phyloP scores from a whole-genome alignment of 805 yeast genomes.

The Lipomyces starkeyi region DNA sequence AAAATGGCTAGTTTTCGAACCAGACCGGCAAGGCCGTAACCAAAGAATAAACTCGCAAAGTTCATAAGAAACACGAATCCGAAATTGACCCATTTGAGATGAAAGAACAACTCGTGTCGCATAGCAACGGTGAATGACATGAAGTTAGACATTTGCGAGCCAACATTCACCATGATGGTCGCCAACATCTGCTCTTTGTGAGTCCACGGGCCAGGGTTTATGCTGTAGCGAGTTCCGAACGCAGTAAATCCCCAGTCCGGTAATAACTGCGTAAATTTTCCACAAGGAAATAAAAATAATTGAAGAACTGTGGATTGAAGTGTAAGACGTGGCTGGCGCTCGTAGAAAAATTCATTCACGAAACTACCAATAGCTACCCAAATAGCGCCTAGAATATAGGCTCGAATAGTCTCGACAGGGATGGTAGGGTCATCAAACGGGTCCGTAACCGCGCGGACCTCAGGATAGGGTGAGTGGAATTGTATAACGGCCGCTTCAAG shows the following conservation, averaged over 20 bases:
- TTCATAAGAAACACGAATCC: constrained; percentile 61
- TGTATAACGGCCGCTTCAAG: too few relatives aligned
- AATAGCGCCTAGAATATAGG: constrained; percentile 58
- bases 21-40: constrained; percentile 70
- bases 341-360: constrained; percentile 62
- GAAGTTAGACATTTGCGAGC: constrained; percentile 27
- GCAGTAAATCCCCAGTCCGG: constrained; percentile 35
- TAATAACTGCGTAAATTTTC: constrained; percentile 46
- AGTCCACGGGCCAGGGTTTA: constrained; percentile 71
- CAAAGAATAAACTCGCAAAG: constrained; percentile 66
- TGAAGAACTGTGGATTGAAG: constrained; percentile 67
- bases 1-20: constrained; percentile 62
- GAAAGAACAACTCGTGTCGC: constrained; percentile 21
- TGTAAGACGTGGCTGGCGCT: too few relatives aligned
- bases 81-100: constrained; percentile 43
- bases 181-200: constrained; percentile 72
- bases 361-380: constrained; percentile 64
- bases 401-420: too few relatives aligned
- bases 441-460: constrained; percentile 67
- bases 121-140: constrained; percentile 17
- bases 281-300: constrained; percentile 68
- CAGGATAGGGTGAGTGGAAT: constrained; percentile 67
- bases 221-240: constrained; percentile 49
- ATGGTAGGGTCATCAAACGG: constrained; percentile 49
- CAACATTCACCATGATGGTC: constrained; percentile 48